Base-by-base conservation (phyloP, 139 green algal species). In the Trebouxia sp. region DNA sequence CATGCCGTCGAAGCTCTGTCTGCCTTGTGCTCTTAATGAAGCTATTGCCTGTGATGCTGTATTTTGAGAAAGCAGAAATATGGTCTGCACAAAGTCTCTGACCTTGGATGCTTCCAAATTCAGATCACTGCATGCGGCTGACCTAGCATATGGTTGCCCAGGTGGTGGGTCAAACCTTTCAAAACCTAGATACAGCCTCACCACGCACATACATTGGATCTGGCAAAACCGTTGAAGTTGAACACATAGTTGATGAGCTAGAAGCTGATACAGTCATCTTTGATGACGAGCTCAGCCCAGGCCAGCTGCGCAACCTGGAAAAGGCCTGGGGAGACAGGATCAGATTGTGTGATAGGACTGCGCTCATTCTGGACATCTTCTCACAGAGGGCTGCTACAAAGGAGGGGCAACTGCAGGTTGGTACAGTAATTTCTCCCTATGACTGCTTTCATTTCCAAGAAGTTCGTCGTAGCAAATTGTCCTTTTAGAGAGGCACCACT, bases 341-440 rank as follows among this genome's bases (percentile, higher is more conserved):
- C 39, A 87, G 91, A 15, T 88, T 99, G 45, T 95, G 91, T 80
- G 96, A 99, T 89, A 89, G 97, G 41, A 99, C 97, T 10, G 94
- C 94, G 0, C 91, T 99, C 53, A 98, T 99, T 81, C 83, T 99
- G 32, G 97, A 99, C 86, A 98, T 99, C 83, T 99, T 99, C 89
- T 90, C 65, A 6, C 96, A 99, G 86, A 83, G 96, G 1, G 97
- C 96, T 35, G 84, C 83, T 17, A 98, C 95, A 0, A 89, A 89
- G 38, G 97, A 99, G 88, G 97, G 96, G 22, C 92, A 96, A 84
- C 91, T 99, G 82, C 96, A 99, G 92, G 91, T 94, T 58, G 0
- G 87, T 53, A 4, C 20, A 53, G 47, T 26, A 14, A 53, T 1
- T 17, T 53, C 3, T 53, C 69, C 26, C 15, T 76, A 26, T 47